These are phyloP conservation scores for Gigaspora rosea DNA, from an alignment of 192 early-diverging fungal genomes.

Conservation along the genomic window DNA sequence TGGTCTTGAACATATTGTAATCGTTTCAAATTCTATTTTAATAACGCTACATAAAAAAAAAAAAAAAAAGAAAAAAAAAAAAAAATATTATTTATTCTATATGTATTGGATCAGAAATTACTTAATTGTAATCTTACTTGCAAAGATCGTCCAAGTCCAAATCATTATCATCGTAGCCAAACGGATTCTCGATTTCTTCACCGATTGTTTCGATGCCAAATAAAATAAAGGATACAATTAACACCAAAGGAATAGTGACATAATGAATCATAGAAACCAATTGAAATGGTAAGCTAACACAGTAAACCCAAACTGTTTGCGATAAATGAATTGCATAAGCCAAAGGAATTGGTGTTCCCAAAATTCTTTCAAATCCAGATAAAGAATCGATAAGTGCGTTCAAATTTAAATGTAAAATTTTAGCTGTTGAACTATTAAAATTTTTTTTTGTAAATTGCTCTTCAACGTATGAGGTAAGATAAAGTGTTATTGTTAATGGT, in stretches of 20 bases:
- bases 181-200: conserved; percentile 92
- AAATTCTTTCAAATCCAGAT: conserved; percentile 80
- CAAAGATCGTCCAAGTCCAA: conserved; percentile 62
- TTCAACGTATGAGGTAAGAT: too few relatives aligned
- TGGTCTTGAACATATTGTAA: too few relatives aligned
- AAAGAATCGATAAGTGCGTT: conserved; percentile 59
- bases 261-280: conserved; percentile 55
- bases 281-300: conserved; percentile 82
- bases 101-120: too few relatives aligned
- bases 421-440: conserved; percentile 49
- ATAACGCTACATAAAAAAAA: too few relatives aligned
- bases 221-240: conserved; percentile 73
- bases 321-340: conserved; percentile 88
- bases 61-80: too few relatives aligned
- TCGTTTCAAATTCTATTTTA: too few relatives aligned
- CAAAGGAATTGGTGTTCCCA: conserved; percentile 83
- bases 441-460: conserved; percentile 37
- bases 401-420: conserved; percentile 50
- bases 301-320: conserved; percentile 76
- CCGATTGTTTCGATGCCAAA: conserved; percentile 87
- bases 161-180: conserved; percentile 82
- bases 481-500: too few relatives aligned
- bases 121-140: conserved; percentile 31
- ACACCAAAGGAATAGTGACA: conserved; percentile 67
- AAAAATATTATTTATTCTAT: too few relatives aligned